A percentile compares a stretch with the other conserved stretches of the same genome.
Evolutionary conservation across 495 filamentous ascomycete genomes (phyloP).

Genomic region (Cetradonia linearis): DNA sequence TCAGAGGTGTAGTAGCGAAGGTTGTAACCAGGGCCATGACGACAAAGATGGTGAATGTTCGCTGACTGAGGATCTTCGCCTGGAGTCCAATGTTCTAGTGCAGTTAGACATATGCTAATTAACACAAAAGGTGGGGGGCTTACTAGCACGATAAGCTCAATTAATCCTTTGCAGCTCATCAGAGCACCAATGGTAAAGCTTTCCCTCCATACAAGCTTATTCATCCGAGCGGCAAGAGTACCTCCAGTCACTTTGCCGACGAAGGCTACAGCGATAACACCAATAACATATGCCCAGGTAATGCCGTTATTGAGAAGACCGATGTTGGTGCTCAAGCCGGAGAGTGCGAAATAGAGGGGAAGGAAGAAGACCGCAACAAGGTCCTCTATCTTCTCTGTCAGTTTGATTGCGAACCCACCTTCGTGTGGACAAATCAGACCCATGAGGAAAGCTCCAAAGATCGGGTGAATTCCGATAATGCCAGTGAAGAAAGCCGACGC

Average conservation of each 20-base stretch:
- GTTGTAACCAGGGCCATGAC: conserved; percentile 94
- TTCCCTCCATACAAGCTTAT: conserved; percentile 84
- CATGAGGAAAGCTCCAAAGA: conserved; percentile 81
- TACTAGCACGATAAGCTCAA: conserved; percentile 91
- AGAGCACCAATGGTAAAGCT: conserved; percentile 82
- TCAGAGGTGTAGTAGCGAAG: conserved; percentile 80
- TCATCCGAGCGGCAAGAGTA: conserved; percentile 63
- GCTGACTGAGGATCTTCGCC: conserved; percentile 74
- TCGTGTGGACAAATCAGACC: conserved; percentile 92
- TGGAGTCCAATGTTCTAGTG: conserved; percentile 83
- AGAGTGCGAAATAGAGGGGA: conserved; percentile 91
- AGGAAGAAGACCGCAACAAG: conserved; percentile 80
- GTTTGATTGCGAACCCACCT: conserved; percentile 84
- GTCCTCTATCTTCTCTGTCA: conserved; percentile 96
- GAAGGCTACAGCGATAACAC: conserved; percentile 74
- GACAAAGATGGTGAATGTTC: conserved; percentile 97
- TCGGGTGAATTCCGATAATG: conserved; percentile 83
- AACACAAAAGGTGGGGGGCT: conserved; percentile 25
- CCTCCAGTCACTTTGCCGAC: conserved; percentile 78
- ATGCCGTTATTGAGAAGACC: conserved; percentile 73
- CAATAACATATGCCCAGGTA: conserved; percentile 89
- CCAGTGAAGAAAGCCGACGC: conserved; percentile 91
- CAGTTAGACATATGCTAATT: conserved; percentile 7
- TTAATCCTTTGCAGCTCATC: conserved; percentile 97
- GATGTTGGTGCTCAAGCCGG: conserved; percentile 80